Conservation (phyloP, 2,329 filamentous ascomycete genomes). For the Nemania abortiva region DNA sequence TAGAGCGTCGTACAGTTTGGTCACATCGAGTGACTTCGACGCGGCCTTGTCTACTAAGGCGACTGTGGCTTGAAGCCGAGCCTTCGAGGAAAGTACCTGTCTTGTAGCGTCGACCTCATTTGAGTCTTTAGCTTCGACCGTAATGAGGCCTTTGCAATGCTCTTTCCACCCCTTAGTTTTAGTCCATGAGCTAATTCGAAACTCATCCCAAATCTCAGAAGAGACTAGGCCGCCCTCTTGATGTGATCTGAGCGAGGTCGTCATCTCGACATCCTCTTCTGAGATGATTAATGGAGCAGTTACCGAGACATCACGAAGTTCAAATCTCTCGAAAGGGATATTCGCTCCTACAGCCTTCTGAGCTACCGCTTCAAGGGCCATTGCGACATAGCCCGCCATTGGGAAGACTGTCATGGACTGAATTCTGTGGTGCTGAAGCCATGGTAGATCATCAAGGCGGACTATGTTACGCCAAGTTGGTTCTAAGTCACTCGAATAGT, state of each 20-base stretch:
- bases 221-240: constrained; percentile 57
- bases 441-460: constrained; percentile 64
- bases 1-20: constrained; percentile 61
- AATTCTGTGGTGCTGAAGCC: constrained; percentile 69
- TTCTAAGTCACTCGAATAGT: constrained; percentile 59
- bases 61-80: constrained; percentile 50
- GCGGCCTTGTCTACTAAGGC: constrained; percentile 48
- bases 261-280: constrained; percentile 64
- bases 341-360: constrained; percentile 52
- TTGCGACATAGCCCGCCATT: constrained; percentile 64
- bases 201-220: constrained; percentile 66
- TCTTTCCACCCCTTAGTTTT: constrained; percentile 67
- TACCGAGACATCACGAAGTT: constrained; percentile 62
- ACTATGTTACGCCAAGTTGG: constrained; percentile 64
- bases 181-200: constrained; percentile 67
- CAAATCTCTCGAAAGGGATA: constrained; percentile 56
- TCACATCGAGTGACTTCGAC: constrained; percentile 49
- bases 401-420: constrained; percentile 69
- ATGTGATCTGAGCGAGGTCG: constrained; percentile 59
- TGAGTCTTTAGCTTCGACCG: constrained; percentile 53
- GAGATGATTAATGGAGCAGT: constrained; percentile 61
- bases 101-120: constrained; percentile 58
- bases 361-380: constrained; percentile 62
- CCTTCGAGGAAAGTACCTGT: constrained; percentile 47
- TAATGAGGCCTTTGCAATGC: constrained; percentile 67